Conservation (phyloP, 2,329 filamentous ascomycete species). For the Bisporella sp. region DNA sequence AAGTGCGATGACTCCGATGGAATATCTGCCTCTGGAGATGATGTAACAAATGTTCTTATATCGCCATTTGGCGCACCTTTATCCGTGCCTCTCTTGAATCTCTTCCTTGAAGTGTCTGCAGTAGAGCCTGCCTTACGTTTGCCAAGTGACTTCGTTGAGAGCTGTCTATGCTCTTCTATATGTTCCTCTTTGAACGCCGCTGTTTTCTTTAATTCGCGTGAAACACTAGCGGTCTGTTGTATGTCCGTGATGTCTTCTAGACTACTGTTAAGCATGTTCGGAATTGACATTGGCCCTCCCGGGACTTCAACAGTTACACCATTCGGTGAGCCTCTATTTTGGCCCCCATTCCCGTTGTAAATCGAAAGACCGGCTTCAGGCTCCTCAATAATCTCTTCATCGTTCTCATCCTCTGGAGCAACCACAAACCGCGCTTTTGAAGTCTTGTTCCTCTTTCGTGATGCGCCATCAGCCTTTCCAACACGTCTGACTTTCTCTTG, state of each 20-base stretch:
- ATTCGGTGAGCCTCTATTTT: too few species aligned
- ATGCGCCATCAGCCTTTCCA: neutral
- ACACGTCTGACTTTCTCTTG: neutral
- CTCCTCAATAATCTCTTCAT: neutral
- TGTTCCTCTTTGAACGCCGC: neutral
- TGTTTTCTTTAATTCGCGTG: too few species aligned
- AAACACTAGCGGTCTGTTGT: too few species aligned
- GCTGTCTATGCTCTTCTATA: neutral
- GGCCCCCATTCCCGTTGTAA: too few species aligned
- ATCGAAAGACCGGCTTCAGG: too few species aligned
- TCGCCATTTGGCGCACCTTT: slow-evolving; percentile 4
- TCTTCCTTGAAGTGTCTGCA: too few species aligned
- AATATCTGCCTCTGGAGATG: neutral
- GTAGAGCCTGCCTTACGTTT: too few species aligned
- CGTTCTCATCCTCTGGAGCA: neutral
- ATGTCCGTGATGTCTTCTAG: too few species aligned
- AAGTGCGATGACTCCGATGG: slow-evolving; percentile 1
- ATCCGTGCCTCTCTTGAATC: slow-evolving; percentile 1
- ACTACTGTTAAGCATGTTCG: too few species aligned
- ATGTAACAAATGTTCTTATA: neutral
- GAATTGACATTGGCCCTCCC: too few species aligned
- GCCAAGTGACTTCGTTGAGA: slow-evolving; percentile 18
- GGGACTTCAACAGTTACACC: too few species aligned
- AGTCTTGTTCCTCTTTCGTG: neutral
- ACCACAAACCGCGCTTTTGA: neutral